Conservation (phyloP, 2,329 filamentous ascomycete genomes). For the Nigrospora osmanthi region DNA sequence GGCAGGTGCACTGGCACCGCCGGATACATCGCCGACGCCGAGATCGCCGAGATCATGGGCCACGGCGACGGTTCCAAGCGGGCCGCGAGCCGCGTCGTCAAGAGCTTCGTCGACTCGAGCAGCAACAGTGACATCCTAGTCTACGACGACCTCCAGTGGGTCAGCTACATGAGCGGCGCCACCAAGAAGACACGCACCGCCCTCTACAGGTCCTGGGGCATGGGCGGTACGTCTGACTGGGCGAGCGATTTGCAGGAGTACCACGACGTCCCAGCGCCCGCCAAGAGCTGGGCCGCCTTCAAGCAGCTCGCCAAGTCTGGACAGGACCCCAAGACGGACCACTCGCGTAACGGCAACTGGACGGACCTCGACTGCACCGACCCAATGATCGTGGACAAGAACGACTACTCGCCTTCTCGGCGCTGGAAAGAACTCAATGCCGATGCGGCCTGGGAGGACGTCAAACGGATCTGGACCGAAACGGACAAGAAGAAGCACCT, state of each 20-base stretch:
- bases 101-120: slow-evolving; percentile 6
- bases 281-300: slow-evolving; percentile 8
- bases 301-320: slow-evolving; percentile 3
- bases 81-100: slow-evolving; percentile 1
- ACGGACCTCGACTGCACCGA: not conserved
- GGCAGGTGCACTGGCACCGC: slow-evolving; percentile 26
- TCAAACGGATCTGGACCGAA: slow-evolving; percentile 12
- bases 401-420: not conserved
- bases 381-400: not conserved
- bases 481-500: slow-evolving; percentile 3
- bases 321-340: slow-evolving; percentile 1
- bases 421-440: slow-evolving; percentile 17
- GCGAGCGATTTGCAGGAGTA: slow-evolving; percentile 16
- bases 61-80: not conserved
- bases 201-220: slow-evolving; percentile 4
- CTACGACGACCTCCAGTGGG: slow-evolving; percentile 10
- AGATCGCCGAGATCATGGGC: slow-evolving; percentile 24
- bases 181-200: slow-evolving; percentile 5
- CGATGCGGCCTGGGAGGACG: slow-evolving; percentile 17
- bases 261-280: slow-evolving; percentile 7
- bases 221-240: slow-evolving; percentile 17
- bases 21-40: slow-evolving; percentile 29
- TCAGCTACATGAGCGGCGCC: slow-evolving; percentile 7
- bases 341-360: slow-evolving; percentile 9
- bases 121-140: slow-evolving; percentile 11